phyloP scores from a whole-genome alignment of 2,329 filamentous ascomycete genomes.

The Emericellopsis cladophorae region DNA sequence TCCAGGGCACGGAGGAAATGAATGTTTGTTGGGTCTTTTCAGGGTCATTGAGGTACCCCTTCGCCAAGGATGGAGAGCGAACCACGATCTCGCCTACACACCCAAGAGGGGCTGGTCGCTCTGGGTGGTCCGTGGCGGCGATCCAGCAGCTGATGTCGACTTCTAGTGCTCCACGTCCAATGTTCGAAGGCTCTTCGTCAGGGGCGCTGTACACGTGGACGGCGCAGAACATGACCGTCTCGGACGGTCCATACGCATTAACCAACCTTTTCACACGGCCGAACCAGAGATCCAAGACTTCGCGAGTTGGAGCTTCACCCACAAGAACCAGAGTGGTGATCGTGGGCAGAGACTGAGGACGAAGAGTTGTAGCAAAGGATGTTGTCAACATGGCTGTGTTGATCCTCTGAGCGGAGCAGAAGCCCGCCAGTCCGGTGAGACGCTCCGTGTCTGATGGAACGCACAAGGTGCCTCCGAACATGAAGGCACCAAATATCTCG shows the following conservation, averaged over 20 bases:
- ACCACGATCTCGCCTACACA: constrained; percentile 9
- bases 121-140: constrained; percentile 6
- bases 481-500: constrained; percentile 5
- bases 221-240: constrained; percentile 6
- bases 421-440: constrained; percentile 1
- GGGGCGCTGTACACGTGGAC: not conserved
- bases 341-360: constrained; percentile 5
- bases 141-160: constrained; percentile 6
- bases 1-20: constrained; percentile 8
- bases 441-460: constrained; percentile 4
- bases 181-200: not conserved
- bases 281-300: constrained; percentile 5
- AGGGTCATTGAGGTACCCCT: constrained; percentile 31
- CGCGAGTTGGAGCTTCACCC: constrained; percentile 4
- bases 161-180: constrained; percentile 5
- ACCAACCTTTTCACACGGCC: constrained; percentile 5
- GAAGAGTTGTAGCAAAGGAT: constrained; percentile 6
- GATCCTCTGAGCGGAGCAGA: not conserved
- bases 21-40: constrained; percentile 14
- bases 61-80: constrained; percentile 22
- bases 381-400: constrained; percentile 6
- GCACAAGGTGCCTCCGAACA: constrained; percentile 4
- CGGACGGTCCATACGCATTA: constrained; percentile 8
- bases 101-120: constrained; percentile 7
- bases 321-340: constrained; percentile 5